phyloP scores from a whole-genome alignment of 176 grass and related monocot genomes.

The Dactylis glomerata region DNA sequence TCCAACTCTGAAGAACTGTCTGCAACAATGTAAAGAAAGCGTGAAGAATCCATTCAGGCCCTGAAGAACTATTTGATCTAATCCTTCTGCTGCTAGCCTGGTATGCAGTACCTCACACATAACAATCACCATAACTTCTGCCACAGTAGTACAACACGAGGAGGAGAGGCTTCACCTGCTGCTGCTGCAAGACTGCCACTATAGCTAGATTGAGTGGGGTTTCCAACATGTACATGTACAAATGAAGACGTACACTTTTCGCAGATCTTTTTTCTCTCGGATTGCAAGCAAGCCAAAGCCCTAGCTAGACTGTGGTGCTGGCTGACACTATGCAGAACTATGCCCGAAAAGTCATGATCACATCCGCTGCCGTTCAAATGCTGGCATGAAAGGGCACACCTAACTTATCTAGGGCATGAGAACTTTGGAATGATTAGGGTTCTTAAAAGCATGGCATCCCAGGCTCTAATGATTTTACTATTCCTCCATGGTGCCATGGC shows the following conservation, averaged over 20 bases:
- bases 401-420: conserved; percentile 18
- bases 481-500: neutral
- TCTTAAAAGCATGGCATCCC: conserved; percentile 41
- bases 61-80: neutral
- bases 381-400: conserved; percentile 22
- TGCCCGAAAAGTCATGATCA: conserved; percentile 32
- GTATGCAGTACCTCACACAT: conserved; percentile 28
- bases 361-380: conserved; percentile 30
- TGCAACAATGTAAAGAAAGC: neutral
- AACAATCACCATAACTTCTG: conserved; percentile 16
- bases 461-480: neutral
- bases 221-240: conserved; percentile 30
- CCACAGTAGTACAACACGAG: conserved; percentile 6
- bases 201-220: conserved; percentile 41
- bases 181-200: conserved; percentile 1
- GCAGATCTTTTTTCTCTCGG: conserved; percentile 25
- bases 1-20: neutral
- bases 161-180: neutral
- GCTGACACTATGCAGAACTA: neutral
- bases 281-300: conserved; percentile 39
- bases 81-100: neutral
- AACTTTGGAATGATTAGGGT: conserved; percentile 31
- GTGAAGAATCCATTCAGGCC: neutral
- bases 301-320: neutral
- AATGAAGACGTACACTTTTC: conserved; percentile 3